Conservation (phyloP, 2,329 filamentous ascomycete genomes). For the Sporothrix euskadiensis region DNA sequence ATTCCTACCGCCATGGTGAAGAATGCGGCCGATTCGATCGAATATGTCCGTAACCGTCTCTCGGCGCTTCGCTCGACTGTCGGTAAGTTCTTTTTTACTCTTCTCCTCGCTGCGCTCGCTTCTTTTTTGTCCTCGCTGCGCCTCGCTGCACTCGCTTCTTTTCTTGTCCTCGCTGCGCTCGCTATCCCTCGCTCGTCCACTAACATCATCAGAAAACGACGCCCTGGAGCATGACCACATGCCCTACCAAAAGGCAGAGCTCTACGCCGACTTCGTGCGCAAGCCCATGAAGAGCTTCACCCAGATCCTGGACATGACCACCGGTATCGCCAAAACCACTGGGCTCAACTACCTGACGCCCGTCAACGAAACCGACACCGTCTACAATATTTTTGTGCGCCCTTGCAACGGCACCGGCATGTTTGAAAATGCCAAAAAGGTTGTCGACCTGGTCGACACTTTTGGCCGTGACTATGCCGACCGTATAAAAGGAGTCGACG, state of each 20-base stretch:
- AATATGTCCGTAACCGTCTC: slow-evolving; percentile 1
- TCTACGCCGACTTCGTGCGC: not conserved
- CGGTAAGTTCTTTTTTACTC: not conserved
- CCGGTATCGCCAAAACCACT: not conserved
- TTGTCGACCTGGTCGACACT: slow-evolving; percentile 15
- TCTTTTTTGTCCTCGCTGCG: not conserved
- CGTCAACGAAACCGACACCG: not conserved
- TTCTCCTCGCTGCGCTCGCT: not conserved
- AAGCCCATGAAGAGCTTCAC: not conserved
- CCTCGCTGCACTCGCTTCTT: not conserved
- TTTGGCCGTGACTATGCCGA: not conserved
- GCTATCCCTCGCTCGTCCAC: not conserved
- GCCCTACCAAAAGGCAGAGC: not conserved
- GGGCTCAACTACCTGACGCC: slow-evolving; percentile 14
- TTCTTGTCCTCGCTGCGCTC: not conserved
- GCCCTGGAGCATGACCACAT: not conserved
- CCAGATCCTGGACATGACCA: not conserved
- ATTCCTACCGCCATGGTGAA: slow-evolving; percentile 16
- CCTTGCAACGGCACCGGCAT: slow-evolving; percentile 24
- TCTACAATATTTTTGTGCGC: not conserved
- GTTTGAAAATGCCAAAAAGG: slow-evolving; percentile 22
- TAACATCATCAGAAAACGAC: not conserved
- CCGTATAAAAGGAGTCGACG: not conserved
- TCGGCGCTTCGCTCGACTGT: not conserved
- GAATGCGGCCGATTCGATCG: slow-evolving; percentile 14